A percentile compares a stretch with the other conserved stretches of the same genome.
Evolutionary conservation across 805 yeast species (phyloP).

Genomic region (Teunomyces stri): DNA sequence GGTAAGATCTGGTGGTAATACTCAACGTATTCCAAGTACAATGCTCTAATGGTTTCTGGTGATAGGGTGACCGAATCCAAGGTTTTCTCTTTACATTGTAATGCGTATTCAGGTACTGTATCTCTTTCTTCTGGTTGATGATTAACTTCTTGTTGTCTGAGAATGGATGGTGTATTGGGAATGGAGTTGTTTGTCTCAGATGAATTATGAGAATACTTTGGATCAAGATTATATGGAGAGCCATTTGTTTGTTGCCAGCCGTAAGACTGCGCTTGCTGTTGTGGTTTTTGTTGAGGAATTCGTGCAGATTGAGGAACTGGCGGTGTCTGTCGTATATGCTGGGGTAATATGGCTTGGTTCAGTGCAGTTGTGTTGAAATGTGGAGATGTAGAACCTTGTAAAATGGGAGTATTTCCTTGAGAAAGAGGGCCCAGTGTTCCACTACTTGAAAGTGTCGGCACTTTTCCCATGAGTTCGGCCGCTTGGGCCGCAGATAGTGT

Average conservation of each 20-base stretch:
- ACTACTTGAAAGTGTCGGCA: conserved; percentile 17
- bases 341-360: background rate
- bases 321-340: background rate
- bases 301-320: background rate
- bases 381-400: background rate
- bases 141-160: conserved; percentile 5
- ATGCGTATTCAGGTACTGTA: conserved; percentile 30
- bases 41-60: conserved; percentile 55
- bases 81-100: conserved; percentile 63
- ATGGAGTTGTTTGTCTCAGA: conserved; percentile 24
- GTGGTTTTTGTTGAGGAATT: background rate
- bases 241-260: background rate
- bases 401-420: background rate
- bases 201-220: conserved; percentile 11
- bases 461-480: conserved; percentile 25
- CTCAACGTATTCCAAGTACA: conserved; percentile 69
- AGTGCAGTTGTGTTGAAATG: background rate
- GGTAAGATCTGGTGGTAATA: conserved; percentile 85
- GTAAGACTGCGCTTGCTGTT: background rate
- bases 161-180: conserved; percentile 30
- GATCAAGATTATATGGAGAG: conserved; percentile 4
- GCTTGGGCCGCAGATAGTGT: conserved; percentile 41
- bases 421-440: background rate
- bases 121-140: background rate
- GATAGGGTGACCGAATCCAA: conserved; percentile 66